Base-by-base conservation (phyloP, 192 early-diverging fungal species). In the Gamsiella multidivaricata region DNA sequence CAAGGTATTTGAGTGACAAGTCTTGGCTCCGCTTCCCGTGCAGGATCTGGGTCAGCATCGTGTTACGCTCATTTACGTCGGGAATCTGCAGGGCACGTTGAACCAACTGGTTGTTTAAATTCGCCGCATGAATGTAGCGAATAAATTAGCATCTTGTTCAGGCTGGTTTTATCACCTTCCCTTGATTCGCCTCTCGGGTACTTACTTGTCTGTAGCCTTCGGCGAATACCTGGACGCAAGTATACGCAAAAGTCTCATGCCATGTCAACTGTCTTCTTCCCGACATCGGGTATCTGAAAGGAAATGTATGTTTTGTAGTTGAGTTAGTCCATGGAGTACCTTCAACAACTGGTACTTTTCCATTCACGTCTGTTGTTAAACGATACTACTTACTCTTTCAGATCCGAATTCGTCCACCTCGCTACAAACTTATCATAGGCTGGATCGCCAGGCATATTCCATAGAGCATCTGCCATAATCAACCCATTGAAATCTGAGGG, bases 221-320 rank as follows among this genome's bases (percentile, higher is more conserved):
- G 0, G 58, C 64, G 11, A 75, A 9, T 3, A 75, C 57, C 39
- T 75, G 64, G 3, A 75, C 17, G 18, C 72, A 75, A 6, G 72
- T 61, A 23, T 75, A 75, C 0, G 72, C 58, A 29, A 55, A 75
- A 8, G 64, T 75, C 43, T 75, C 56, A n/a, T 75, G 72, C 72
- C 72, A 75, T 15, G 72, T 61, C 17, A 75, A 36, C 18, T 55
- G 56, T 3, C 39, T 29, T 1, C 25, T 58, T 28, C 63, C 72
- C 11, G 72, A 51, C 14, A 32, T 9, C 0, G 72, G 72, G 29
- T 75, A 75, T 33, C 64, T 67, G 28, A n/a, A n/a, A n/a, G n/a
- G n/a, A n/a, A n/a, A n/a, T n/a, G n/a, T n/a, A n/a, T n/a, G n/a
- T n/a, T n/a, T n/a, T n/a, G n/a, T n/a, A n/a, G n/a, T n/a, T n/a